Base-by-base conservation (phyloP, 1,284 basidiomycete species). In the Psilocybe mexicana region DNA sequence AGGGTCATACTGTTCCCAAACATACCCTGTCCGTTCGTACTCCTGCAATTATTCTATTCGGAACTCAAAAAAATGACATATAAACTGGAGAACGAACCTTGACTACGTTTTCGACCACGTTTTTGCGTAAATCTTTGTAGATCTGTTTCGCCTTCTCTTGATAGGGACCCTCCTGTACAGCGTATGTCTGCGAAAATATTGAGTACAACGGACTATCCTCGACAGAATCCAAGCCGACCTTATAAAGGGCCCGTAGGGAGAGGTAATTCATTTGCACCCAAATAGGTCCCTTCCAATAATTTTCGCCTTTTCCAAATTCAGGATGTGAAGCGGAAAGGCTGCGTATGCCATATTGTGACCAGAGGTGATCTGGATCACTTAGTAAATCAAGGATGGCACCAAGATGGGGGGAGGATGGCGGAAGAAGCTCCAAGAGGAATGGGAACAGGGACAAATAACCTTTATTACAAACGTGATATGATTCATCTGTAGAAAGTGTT, bases 241-340 rank as follows among this genome's bases (percentile, higher is more conserved):
- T 88, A 69, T 93, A 79, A 58, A 97, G 74, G 6, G 93, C 86
- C 25, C 84, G 80, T 54, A 98, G 76, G 18, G 87, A 86, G 63
- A 98, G 82, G 70, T 94, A 98, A 73, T 98, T 97, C 88, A 98
- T 94, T 70, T 93, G 95, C 30, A 97, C 83, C 95, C 95, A 98
- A 54, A 98, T 90, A 2, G 96, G 93, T 2, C 95, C 94, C 66
- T 90, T 89, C 95, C 95, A 98, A 74, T 98, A 98, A 74, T 97
- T 93, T 70, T 98, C 96, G 52, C 90, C 95, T 66, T 87, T 78
- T 14, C 94, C 95, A 66, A 94, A 98, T 55, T 90, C 82, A n/a
- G 88, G 85, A 68, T 98, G 93, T 14, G 86, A 84, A 38, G 82
- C 86, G 11, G 92, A 93, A 53, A 98, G 76, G 64, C 93, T 95